Conservation (phyloP, 2,329 filamentous ascomycete species). For the Spiromastix sp. region DNA sequence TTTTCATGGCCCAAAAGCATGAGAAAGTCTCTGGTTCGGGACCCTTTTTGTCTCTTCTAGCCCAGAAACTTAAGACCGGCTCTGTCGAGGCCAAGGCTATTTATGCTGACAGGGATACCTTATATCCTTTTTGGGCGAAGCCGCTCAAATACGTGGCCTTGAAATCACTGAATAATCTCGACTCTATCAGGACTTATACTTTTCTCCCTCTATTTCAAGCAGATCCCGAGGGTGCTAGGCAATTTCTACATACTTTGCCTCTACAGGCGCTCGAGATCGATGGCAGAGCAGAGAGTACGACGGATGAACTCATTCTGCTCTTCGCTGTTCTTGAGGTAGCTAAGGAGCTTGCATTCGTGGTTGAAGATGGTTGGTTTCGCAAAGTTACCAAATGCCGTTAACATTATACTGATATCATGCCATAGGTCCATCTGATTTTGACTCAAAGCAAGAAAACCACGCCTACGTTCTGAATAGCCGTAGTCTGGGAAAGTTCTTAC, state of each 20-base stretch:
- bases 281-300: conserved; percentile 36
- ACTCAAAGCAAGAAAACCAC: conserved; percentile 6
- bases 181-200: conserved; percentile 26
- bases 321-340: conserved; percentile 60
- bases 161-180: conserved; percentile 24
- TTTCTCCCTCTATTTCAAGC: conserved; percentile 26
- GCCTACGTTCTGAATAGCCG: conserved; percentile 25
- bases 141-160: conserved; percentile 28
- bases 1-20: conserved; percentile 10
- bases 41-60: conserved; percentile 10
- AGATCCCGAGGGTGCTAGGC: conserved; percentile 23
- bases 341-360: conserved; percentile 59
- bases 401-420: too few species aligned
- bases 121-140: conserved; percentile 24
- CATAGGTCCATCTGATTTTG: conserved; percentile 7
- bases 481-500: conserved; percentile 27
- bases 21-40: conserved; percentile 10
- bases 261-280: conserved; percentile 38
- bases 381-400: background rate
- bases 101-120: conserved; percentile 1
- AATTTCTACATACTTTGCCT: conserved; percentile 51
- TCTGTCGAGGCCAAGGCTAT: conserved; percentile 3
- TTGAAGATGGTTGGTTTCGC: conserved; percentile 48
- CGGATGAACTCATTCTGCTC: conserved; percentile 48
- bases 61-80: conserved; percentile 8